These are phyloP conservation scores for Pyrenula massariospora DNA, from an alignment of 495 filamentous ascomycete genomes.

Conservation along the genomic window DNA sequence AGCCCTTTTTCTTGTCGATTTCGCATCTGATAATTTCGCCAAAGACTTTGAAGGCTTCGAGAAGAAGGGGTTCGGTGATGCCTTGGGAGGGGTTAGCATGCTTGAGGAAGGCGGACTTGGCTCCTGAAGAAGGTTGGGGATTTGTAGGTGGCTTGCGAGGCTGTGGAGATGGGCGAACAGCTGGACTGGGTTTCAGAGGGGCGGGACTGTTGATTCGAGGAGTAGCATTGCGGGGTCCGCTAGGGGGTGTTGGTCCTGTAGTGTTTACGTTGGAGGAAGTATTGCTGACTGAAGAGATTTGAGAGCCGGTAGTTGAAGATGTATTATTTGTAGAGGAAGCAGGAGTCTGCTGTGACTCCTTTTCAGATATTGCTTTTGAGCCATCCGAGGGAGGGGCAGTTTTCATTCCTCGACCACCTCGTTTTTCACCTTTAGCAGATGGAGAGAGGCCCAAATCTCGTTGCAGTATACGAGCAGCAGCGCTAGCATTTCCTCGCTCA, in stretches of 20 bases:
- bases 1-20: conserved; percentile 86
- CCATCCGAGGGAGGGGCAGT: conserved; percentile 17
- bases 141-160: conserved; percentile 17
- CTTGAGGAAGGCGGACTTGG: conserved; percentile 81
- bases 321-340: not conserved
- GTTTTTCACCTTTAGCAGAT: conserved; percentile 33
- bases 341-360: conserved; percentile 10
- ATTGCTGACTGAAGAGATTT: conserved; percentile 11
- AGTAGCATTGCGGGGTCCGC: conserved; percentile 11
- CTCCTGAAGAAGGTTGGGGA: conserved; percentile 34
- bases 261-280: conserved; percentile 14
- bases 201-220: conserved; percentile 8
- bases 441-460: conserved; percentile 78
- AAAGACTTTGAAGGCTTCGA: conserved; percentile 56
- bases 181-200: conserved; percentile 14
- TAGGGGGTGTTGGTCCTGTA: conserved; percentile 14
- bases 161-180: conserved; percentile 18
- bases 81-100: conserved; percentile 87
- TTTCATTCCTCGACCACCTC: conserved; percentile 21
- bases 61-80: conserved; percentile 67
- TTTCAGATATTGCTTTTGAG: conserved; percentile 10
- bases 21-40: conserved; percentile 67
- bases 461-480: conserved; percentile 76
- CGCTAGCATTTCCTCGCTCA: conserved; percentile 60
- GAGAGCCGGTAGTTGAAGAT: conserved; percentile 7